Conservation (phyloP, 148 eudicot species). For the Cornus florida region DNA sequence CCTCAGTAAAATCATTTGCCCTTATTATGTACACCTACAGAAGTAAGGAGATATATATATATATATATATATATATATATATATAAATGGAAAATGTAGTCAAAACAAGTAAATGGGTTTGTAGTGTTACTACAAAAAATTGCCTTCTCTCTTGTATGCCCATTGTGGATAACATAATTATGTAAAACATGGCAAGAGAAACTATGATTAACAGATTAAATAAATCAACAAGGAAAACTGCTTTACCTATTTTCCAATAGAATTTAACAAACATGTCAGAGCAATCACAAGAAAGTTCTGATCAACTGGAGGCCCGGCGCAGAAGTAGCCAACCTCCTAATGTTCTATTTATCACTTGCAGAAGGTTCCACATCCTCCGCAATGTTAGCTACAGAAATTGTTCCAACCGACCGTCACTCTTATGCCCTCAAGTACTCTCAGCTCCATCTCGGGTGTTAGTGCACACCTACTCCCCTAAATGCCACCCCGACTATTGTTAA, state of each 20-base stretch:
- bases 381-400: background rate
- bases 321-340: background rate
- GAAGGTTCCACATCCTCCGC: background rate
- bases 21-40: slow-evolving; percentile 51
- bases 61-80: background rate
- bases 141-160: background rate
- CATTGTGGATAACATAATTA: background rate
- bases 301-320: background rate
- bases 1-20: slow-evolving; percentile 39
- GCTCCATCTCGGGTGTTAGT: background rate
- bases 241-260: background rate
- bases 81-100: background rate
- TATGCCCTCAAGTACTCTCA: background rate
- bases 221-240: background rate
- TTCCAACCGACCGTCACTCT: background rate
- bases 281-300: background rate
- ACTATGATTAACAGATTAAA: too few relatives aligned
- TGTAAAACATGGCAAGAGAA: background rate
- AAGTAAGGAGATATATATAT: background rate
- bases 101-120: background rate
- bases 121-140: background rate
- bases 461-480: too few relatives aligned
- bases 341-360: background rate
- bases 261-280: background rate
- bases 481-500: too few relatives aligned